A percentile compares a stretch with the other conserved stretches of the same genome.
Conservation (phyloP, 1,139 yeast genomes). For the Yamadazyma spencermartinsiae region DNA sequence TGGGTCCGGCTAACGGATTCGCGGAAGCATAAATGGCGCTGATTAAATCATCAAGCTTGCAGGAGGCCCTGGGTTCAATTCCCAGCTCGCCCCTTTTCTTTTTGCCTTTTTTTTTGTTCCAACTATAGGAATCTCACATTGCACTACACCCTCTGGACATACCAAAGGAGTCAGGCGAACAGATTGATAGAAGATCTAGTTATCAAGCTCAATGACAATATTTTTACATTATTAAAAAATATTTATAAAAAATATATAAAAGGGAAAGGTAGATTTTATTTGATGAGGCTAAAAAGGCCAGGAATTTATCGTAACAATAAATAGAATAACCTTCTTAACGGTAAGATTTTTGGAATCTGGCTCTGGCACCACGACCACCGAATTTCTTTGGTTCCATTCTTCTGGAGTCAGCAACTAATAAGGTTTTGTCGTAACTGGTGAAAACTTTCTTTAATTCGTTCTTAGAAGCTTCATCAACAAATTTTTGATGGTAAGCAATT, state of each 20-base stretch:
- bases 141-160: too few species aligned
- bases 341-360: conserved; percentile 99
- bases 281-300: background rate
- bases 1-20: conserved; percentile 2
- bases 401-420: conserved; percentile 99
- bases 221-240: conserved; percentile 3
- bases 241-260: conserved; percentile 3
- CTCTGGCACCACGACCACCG: conserved; percentile 99
- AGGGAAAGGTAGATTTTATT: background rate
- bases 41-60: conserved; percentile 12
- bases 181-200: too few species aligned
- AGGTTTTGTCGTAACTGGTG: conserved; percentile 98
- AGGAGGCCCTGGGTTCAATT: conserved; percentile 20
- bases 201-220: conserved; percentile 3
- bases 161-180: too few species aligned
- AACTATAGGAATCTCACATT: too few species aligned
- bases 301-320: too few species aligned
- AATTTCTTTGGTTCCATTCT: conserved; percentile 99
- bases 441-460: conserved; percentile 98
- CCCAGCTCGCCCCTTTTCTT: conserved; percentile 17
- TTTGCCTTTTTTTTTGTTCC: conserved; percentile 1
- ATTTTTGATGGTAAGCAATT: conserved; percentile 99
- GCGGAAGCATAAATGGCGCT: background rate
- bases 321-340: conserved; percentile 58
- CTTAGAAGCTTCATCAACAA: conserved; percentile 98